Evolutionary conservation across 139 green algal species (phyloP), one percentile per base, ranked within the genome.

Genomic region (Gonium pectorale): DNA sequence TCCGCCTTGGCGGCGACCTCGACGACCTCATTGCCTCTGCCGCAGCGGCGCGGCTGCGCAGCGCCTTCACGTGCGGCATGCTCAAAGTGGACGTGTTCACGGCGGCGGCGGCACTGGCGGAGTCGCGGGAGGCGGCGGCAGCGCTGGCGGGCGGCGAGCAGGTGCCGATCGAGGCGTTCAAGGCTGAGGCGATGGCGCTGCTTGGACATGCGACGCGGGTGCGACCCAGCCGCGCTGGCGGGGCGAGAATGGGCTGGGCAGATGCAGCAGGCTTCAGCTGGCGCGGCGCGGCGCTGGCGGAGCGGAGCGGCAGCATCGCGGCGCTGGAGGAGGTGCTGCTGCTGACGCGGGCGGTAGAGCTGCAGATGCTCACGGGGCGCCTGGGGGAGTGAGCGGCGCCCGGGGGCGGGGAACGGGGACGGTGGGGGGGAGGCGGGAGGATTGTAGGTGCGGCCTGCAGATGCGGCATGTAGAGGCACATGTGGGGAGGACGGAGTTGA

Each of bases 11-110:
- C 44, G 46, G 9, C 70, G 46, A 64, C 19, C 17, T 71, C 11
- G 35, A 13, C 64, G 64, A 71, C 35, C 64, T 71, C 35, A 35
- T 33, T 13, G 13, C 24, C 60, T n/a, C 44, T 2, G 43, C 69
- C 5, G 69, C 29, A 19, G 44, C 59, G 22, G 67, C 78, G 8
- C 60, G 79, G 22, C 69, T 89, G 70, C 78, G 62, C 2, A 67
- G 41, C 6, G 86, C 86, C 13, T 89, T 89, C 72, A 86, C 63
- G 0, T 79, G 86, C 4, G 86, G 86, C 37, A 64, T 79, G 38
- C 29, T 46, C 9, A 52, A 67, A 0, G 51, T 90, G 9, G 86
- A 90, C 64, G 77, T 90, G 5, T 90, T 90, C 46, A 63, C 80
- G 6, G 86, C 86, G 33, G 80, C 86, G n/a, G 80, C 35, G 41